A percentile compares a stretch with the other conserved stretches of the same genome.
phyloP scores from a whole-genome alignment of 768 basidiomycete genomes.

The Tylopilus cervinicoccineus region DNA sequence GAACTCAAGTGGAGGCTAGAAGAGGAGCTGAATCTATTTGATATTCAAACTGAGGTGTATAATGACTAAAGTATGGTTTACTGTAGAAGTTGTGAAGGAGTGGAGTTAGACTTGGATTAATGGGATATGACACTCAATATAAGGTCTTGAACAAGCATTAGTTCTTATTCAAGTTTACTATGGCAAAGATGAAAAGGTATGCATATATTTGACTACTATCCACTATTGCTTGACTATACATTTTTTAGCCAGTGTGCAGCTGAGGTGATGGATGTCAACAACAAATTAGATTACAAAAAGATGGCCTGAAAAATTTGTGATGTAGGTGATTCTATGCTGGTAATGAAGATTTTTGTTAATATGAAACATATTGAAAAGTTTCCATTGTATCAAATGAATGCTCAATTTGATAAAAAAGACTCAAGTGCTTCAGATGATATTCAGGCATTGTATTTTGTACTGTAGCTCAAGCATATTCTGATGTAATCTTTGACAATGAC shows the following conservation, averaged over 20 bases:
- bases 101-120: no score
- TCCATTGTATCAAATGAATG: neutral
- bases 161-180: slow-evolving; percentile 1
- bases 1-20: no score
- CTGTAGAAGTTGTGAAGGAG: no score
- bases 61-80: no score
- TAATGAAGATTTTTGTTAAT: slow-evolving; percentile 5
- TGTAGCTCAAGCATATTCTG: neutral
- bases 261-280: slow-evolving; percentile 9
- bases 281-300: slow-evolving; percentile 8
- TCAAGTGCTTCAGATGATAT: neutral
- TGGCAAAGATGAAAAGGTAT: slow-evolving; percentile 1
- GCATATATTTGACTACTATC: no score
- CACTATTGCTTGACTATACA: neutral
- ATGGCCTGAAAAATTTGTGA: slow-evolving; percentile 12
- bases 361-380: slow-evolving; percentile 6
- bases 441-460: neutral
- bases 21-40: no score
- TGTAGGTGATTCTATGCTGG: no score
- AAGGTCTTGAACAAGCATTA: neutral
- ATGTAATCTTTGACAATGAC: neutral
- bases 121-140: neutral
- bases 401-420: neutral
- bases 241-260: neutral
- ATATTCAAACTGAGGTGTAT: no score